Base-by-base conservation (phyloP, 768 basidiomycete species). In the Coprinellus micaceus region DNA sequence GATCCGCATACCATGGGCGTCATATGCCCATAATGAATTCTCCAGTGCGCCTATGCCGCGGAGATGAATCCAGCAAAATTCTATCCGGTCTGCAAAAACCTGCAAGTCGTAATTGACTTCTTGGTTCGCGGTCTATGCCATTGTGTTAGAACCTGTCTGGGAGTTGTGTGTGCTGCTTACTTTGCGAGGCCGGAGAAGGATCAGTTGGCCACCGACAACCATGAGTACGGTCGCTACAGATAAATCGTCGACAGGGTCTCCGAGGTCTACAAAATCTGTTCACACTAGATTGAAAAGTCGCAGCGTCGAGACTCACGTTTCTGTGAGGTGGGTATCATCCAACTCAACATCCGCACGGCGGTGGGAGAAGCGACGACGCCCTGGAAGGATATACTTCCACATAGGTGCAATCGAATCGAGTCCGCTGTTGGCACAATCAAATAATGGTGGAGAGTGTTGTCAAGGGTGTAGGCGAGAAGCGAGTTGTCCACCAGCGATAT, bases 41-140 rank as follows among this genome's bases (percentile, higher is more conserved):
- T 98, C 96, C 46, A 99, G 74, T 2, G 91, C 84, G 5, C 88
- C 91, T 39, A 99, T 93, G 1, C 96, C 96, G 37, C 89, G 84
- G 41, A 99, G 77, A 75, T 98, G 96, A 53, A 95, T 97, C 96
- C 96, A 99, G 70, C 95, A 99, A 66, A 97, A 94, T 67, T 99
- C 96, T 61, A 98, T 91, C n/a, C 88, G 84, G 59, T 97, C 93
- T 0, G 96, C 94, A 43, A 99, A 87, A 29, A 98, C 89, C 67
- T 98, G 96, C 80, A 98, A 87, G 71, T 98, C 96, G 66, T 99
- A 99, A 63, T 88, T 91, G 68, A 96, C 91, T 74, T 98, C 94
- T 62, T 91, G 86, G 54, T 84, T 77, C 1, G 83, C 89, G 2
- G 91, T 85, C 91, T 94, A 60, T 22, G 53, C 52, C 6, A 26